Evolutionary conservation across 768 basidiomycete genomes (phyloP).

Genomic region (Megacollybia marginata): DNA sequence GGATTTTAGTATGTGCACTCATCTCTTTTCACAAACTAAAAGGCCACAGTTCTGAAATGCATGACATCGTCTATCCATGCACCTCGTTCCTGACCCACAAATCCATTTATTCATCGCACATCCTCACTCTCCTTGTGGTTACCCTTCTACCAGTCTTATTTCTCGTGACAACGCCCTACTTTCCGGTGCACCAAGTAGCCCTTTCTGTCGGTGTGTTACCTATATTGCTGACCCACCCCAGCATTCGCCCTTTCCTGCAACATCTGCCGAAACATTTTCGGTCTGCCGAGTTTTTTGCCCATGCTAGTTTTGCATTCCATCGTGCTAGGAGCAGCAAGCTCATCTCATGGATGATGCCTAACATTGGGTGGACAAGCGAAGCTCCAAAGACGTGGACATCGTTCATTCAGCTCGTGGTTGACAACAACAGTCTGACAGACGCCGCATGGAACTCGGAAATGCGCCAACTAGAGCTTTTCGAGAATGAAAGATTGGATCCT

Average conservation of each 20-base stretch:
- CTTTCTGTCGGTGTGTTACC: constrained; percentile 45
- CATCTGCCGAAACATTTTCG: background rate
- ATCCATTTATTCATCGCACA: constrained; percentile 44
- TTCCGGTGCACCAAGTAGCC: constrained; percentile 40
- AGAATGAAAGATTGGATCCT: constrained; percentile 64
- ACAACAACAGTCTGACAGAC: constrained; percentile 63
- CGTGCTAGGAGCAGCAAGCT: background rate
- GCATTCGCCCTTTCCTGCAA: constrained; percentile 18
- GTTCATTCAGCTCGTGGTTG: constrained; percentile 35
- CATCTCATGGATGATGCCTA: background rate
- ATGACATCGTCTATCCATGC: constrained; percentile 47
- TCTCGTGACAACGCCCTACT: constrained; percentile 34
- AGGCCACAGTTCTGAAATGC: constrained; percentile 46
- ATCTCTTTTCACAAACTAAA: background rate
- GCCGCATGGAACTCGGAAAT: constrained; percentile 57
- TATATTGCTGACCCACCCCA: constrained; percentile 47
- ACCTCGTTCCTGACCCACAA: constrained; percentile 37
- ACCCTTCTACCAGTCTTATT: constrained; percentile 45
- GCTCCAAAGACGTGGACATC: background rate
- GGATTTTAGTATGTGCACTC: constrained; percentile 56
- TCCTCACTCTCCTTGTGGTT: constrained; percentile 42
- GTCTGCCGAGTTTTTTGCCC: background rate
- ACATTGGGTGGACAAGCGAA: background rate
- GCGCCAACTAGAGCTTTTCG: constrained; percentile 67
- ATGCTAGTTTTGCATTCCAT: background rate